A percentile compares a stretch with the other conserved stretches of the same genome.
phyloP scores from a whole-genome alignment of 345 rosid genomes.

The Lepidium africanum region DNA sequence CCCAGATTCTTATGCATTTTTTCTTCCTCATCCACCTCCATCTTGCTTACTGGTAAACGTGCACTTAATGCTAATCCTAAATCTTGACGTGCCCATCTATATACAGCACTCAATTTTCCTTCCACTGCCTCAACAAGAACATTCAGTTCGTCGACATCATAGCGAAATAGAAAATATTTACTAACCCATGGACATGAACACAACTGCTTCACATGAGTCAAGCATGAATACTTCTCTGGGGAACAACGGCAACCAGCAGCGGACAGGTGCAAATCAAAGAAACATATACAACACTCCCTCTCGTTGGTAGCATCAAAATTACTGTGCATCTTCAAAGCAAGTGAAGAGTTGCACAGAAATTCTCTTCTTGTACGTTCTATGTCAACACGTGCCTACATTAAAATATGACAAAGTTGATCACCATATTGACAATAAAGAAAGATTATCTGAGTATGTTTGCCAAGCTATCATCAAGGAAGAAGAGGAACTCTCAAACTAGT shows the following conservation, averaged over 20 bases:
- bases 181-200: constrained; percentile 67
- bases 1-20: constrained; percentile 24
- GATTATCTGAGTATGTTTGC: not conserved
- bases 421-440: constrained; percentile 8
- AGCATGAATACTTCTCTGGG: constrained; percentile 82
- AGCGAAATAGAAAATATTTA: constrained; percentile 80
- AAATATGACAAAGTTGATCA: constrained; percentile 9
- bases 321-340: constrained; percentile 76
- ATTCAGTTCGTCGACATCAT: constrained; percentile 68
- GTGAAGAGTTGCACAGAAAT: constrained; percentile 49
- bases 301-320: constrained; percentile 80
- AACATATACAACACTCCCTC: constrained; percentile 87
- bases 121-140: constrained; percentile 94
- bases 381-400: constrained; percentile 65
- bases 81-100: constrained; percentile 96
- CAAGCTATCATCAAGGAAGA: not conserved
- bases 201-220: constrained; percentile 80
- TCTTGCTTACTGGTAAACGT: constrained; percentile 35
- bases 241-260: constrained; percentile 97
- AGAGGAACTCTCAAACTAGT: not conserved
- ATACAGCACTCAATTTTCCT: constrained; percentile 90
- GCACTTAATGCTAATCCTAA: constrained; percentile 82
- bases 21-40: constrained; percentile 36
- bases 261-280: constrained; percentile 91
- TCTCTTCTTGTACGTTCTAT: constrained; percentile 67